Evolutionary conservation across 176 grass and related monocot species (phyloP), one percentile per base, ranked within the genome.

Genomic region (Microstegium vimineum): DNA sequence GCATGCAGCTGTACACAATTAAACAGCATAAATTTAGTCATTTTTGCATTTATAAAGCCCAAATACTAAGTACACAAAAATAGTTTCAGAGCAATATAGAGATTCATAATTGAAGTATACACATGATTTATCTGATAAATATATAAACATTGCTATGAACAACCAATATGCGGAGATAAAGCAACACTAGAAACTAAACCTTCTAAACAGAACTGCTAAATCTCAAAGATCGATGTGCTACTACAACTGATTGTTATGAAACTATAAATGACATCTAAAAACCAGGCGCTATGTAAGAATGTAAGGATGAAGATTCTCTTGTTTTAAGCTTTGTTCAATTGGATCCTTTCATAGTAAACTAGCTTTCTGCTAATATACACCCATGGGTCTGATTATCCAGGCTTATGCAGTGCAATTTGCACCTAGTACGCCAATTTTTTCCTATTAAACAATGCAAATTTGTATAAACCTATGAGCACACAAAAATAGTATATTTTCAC

Each of bases 61-160:
- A 12, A 18, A 43, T 62, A 70, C 75, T 49, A 51, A 47, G 3
- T 11, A 41, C 23, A 75, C 25, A 49, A 79, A 59, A 61, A 74
- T 42, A 27, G 83, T 49, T 45, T 15, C 17, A 85, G 15, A 20
- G 76, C 10, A 54, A 70, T 15, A 66, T 33, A 54, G 18, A 36
- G 64, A 75, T 77, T 81, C 72, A 76, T 71, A 32, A 75, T 70
- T 76, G 71, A 28, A 64, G 37, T 71, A 36, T 17, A 16, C 38
- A 76, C 33, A 76, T 30, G 28, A 54, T 72, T 76, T 82, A 47
- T 34, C 17, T 38, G 28, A 68, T 17, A 62, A 76, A 71, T 12
- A 30, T 14, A 34, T 20, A 72, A 26, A 33, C 32, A 61, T 41
- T 17, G 47, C 11, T 28, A 77, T 28, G 57, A 22, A 73, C 35